These are phyloP conservation scores for Rhodomyrtus tomentosa DNA, from an alignment of 345 rosid species.

Conservation along the genomic window DNA sequence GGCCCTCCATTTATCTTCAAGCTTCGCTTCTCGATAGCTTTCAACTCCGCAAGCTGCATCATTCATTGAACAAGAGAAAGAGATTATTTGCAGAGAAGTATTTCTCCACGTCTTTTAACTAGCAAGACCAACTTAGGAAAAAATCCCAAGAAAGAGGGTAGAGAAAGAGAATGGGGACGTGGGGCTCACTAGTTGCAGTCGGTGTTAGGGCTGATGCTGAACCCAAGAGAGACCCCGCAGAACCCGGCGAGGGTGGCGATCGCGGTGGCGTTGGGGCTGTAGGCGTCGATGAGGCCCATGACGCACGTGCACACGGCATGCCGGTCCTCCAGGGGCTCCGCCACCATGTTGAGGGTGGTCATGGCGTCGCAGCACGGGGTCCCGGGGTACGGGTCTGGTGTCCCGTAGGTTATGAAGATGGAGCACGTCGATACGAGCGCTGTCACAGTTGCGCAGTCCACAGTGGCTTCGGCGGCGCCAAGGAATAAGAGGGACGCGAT, in stretches of 20 bases:
- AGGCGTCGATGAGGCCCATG: conserved; percentile 29
- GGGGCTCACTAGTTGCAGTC: conserved; percentile 44
- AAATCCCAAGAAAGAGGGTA: neutral
- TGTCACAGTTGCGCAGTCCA: conserved; percentile 46
- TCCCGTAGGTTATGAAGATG: conserved; percentile 30
- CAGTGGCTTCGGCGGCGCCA: neutral
- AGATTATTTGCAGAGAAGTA: neutral
- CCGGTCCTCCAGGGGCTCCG: conserved; percentile 20
- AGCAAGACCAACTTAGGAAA: neutral
- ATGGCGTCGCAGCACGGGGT: conserved; percentile 48
- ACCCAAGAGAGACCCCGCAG: conserved; percentile 62
- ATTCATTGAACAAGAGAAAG: neutral
- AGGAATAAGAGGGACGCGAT: neutral
- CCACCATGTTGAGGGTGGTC: conserved; percentile 16
- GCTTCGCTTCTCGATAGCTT: neutral
- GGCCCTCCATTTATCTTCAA: neutral
- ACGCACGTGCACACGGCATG: conserved; percentile 33
- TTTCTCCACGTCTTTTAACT: neutral
- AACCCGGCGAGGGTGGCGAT: conserved; percentile 68
- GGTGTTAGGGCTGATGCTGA: conserved; percentile 48
- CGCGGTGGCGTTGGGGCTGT: conserved; percentile 46
- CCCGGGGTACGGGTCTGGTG: conserved; percentile 48
- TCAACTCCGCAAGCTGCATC: neutral
- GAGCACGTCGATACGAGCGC: conserved; percentile 36
- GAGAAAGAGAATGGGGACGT: neutral